These are phyloP conservation scores for Luffa aegyptiaca DNA, from an alignment of 306 rosid species.

Conservation along the genomic window DNA sequence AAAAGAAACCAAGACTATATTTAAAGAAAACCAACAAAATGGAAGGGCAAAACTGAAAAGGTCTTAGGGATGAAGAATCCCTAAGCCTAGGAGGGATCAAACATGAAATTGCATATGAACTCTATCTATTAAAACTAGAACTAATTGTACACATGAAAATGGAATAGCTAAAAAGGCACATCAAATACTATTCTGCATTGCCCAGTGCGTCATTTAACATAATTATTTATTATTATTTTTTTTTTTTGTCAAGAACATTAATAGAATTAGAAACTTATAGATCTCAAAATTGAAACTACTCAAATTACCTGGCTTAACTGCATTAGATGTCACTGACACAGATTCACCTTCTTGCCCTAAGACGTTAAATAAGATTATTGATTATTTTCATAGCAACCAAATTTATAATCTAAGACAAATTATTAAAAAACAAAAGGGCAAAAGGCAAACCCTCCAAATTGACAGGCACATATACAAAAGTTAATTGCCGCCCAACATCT, in stretches of 20 bases:
- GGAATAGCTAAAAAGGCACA: neutral
- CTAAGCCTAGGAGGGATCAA: neutral
- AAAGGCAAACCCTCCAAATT: conserved; percentile 71
- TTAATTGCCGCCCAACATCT: conserved; percentile 66
- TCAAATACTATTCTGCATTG: neutral
- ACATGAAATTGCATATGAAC: neutral
- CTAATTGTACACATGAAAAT: neutral
- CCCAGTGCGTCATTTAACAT: neutral
- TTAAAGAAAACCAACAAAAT: neutral
- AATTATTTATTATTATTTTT: too few species aligned
- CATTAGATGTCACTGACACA: conserved; percentile 41
- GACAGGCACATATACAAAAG: conserved; percentile 73
- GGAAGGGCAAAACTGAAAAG: neutral
- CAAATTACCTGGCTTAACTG: conserved; percentile 75
- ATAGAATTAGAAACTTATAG: neutral
- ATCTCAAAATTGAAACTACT: conserved; percentile 4
- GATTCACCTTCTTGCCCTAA: conserved; percentile 93
- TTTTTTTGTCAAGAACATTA: too few species aligned
- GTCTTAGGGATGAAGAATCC: neutral
- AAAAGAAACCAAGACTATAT: neutral
- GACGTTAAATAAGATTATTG: conserved; percentile 16
- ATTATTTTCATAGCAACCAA: conserved; percentile 4
- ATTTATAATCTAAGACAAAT: conserved; percentile 7
- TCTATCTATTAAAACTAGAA: neutral
- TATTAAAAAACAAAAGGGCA: conserved; percentile 11